A percentile compares a stretch with the other conserved stretches of the same genome.
Evolutionary conservation across 331 rosid species (phyloP).

Genomic region (Pyracantha coccinea): DNA sequence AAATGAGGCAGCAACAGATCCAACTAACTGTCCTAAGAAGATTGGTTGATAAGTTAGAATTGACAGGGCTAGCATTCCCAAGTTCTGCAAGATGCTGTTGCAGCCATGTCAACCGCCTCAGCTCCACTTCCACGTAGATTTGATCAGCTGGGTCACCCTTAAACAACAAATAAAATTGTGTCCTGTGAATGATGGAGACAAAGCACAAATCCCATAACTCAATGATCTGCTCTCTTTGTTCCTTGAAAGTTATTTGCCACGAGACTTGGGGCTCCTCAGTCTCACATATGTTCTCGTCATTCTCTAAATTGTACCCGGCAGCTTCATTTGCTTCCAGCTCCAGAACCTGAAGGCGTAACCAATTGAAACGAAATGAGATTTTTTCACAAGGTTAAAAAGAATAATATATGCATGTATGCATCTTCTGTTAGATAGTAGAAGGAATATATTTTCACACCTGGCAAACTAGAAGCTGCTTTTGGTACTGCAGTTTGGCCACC

Average conservation of each 20-base stretch:
- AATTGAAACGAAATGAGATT: neutral
- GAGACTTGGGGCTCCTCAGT: slow-evolving; percentile 56
- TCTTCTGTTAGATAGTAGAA: neutral
- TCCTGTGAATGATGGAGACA: slow-evolving; percentile 94
- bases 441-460: slow-evolving; percentile 44
- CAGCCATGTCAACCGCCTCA: slow-evolving; percentile 92
- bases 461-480: slow-evolving; percentile 95
- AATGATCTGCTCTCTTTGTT: slow-evolving; percentile 73
- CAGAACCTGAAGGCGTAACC: slow-evolving; percentile 52
- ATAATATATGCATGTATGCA: neutral
- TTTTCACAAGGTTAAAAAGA: neutral
- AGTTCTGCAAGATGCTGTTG: slow-evolving; percentile 83
- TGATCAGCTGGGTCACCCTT: slow-evolving; percentile 94
- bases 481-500: slow-evolving; percentile 96
- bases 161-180: slow-evolving; percentile 90
- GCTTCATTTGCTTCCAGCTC: slow-evolving; percentile 98
- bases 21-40: too few relatives aligned
- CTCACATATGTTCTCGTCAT: slow-evolving; percentile 49
- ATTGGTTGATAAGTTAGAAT: too few relatives aligned
- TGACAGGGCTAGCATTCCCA: slow-evolving; percentile 95
- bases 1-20: slow-evolving; percentile 42
- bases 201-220: slow-evolving; percentile 87
- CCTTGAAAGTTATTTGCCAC: slow-evolving; percentile 77
- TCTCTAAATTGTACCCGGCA: slow-evolving; percentile 64
- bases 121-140: slow-evolving; percentile 94